A percentile compares a stretch with the other conserved stretches of the same genome.
These are phyloP conservation scores for Haberlea rhodopensis DNA, from an alignment of 257 asterid genomes.

Conservation along the genomic window DNA sequence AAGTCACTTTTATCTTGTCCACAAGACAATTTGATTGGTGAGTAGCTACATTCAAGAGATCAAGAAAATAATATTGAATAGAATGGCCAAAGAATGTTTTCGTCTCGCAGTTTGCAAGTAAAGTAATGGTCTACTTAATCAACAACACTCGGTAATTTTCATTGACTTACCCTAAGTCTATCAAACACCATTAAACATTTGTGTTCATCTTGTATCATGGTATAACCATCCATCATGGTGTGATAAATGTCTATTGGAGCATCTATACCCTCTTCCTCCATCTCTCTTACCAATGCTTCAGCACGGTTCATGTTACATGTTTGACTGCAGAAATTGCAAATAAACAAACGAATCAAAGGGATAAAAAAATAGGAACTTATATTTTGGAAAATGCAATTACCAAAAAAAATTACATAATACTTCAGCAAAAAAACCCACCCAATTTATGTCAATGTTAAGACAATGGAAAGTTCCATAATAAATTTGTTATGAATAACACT, in stretches of 20 bases:
- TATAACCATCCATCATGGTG: constrained; percentile 98
- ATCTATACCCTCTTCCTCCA: constrained; percentile 97
- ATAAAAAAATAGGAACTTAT: too few species aligned
- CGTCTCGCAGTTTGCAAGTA: constrained; percentile 5
- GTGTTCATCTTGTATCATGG: constrained; percentile 63
- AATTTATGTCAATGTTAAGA: too few species aligned
- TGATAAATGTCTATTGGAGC: constrained; percentile 89
- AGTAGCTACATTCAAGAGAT: neutral
- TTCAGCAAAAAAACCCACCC: too few species aligned
- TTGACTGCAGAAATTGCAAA: constrained; percentile 57
- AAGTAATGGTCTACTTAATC: constrained; percentile 7
- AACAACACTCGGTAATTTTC: constrained; percentile 2
- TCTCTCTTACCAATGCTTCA: constrained; percentile 89
- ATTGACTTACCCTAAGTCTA: constrained; percentile 65
- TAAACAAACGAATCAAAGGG: constrained; percentile 20
- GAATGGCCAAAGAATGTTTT: constrained; percentile 14
- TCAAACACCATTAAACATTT: constrained; percentile 79
- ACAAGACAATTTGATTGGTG: neutral
- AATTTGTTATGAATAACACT: too few species aligned
- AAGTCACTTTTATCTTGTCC: neutral
- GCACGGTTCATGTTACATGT: constrained; percentile 63
- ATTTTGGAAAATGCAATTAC: too few species aligned
- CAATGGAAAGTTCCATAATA: too few species aligned
- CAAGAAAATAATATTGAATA: neutral
- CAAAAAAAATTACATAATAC: too few species aligned